Evolutionary conservation across 768 basidiomycete genomes (phyloP), one percentile per base, ranked within the genome.

Genomic region (Suillus bovinus): DNA sequence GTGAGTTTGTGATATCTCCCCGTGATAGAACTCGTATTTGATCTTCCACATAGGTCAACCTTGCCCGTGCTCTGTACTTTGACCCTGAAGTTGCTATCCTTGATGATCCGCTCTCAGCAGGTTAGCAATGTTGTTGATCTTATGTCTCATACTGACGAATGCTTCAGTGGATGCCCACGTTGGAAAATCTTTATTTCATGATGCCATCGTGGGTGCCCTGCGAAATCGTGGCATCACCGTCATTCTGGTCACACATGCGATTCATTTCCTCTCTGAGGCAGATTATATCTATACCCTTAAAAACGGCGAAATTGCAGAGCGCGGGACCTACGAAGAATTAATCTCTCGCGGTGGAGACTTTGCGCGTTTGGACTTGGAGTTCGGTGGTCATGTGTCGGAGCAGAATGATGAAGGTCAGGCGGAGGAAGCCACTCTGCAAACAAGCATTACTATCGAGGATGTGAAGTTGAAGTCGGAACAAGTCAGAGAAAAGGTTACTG

Each of bases 141-240:
- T 13, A 58, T 46, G 42, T 24, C 31, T 54, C 11, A 31, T 27
- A 6, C 27, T 41, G 16, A 24, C 13, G 3, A 38, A 36, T 39
- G 31, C 13, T 17, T n/a, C 50, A 86, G 86, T 91, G 56, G 89
- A 91, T 68, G 88, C 89, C 1, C 89, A 92, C 67, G 90, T 92
- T 54, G 89, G 88, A 1, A 84, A 84, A 67, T 78, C 84, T 13
- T 78, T 92, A 2, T 90, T 92, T 70, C 78, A 84, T 47, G 80
- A 84, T 59, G 88, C 85, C 22, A 86, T 91, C 66, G 65, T 86
- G 10, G 78, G 78, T 13, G 75, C 75, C 0, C 79, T 85, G 3
- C 75, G 78, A 27, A 69, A 67, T 38, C 70, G 68, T 64, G 83
- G 83, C 41, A 82, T 83, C 71, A 84, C 84, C 0, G 80, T 84